These are phyloP conservation scores for Leucosporidium creatinivorum DNA, from an alignment of 768 basidiomycete species.

Conservation along the genomic window DNA sequence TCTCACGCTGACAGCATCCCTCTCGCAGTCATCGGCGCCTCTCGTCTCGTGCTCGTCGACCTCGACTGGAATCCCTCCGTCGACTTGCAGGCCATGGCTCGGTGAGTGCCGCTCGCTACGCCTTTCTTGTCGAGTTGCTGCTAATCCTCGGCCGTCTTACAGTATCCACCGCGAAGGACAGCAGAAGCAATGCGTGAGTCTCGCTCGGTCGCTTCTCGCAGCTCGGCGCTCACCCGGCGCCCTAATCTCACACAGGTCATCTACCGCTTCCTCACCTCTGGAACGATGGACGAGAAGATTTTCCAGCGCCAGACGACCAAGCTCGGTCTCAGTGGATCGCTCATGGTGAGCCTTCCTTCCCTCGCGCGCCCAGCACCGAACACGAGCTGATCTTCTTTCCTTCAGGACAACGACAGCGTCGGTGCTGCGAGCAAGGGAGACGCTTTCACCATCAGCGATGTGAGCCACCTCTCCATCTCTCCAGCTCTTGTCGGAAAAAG, in stretches of 20 bases:
- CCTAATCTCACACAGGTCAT: constrained; percentile 15
- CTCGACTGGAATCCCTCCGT: constrained; percentile 87
- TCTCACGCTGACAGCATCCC: background rate
- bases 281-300: constrained; percentile 83
- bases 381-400: too few species aligned
- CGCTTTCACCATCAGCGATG: constrained; percentile 79
- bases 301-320: constrained; percentile 93
- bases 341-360: constrained; percentile 31
- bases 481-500: constrained; percentile 1
- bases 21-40: constrained; percentile 63
- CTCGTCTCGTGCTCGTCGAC: constrained; percentile 75
- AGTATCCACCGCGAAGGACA: constrained; percentile 70
- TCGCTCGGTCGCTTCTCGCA: constrained; percentile 48
- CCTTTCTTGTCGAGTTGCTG: background rate
- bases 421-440: constrained; percentile 61
- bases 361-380: too few species aligned
- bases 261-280: constrained; percentile 75
- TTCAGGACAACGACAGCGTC: constrained; percentile 14
- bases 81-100: constrained; percentile 94
- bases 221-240: background rate
- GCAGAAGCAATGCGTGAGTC: constrained; percentile 63
- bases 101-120: constrained; percentile 40
- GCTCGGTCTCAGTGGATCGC: constrained; percentile 69
- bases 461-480: constrained; percentile 43
- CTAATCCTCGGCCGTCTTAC: background rate